Conservation (phyloP, 768 basidiomycete genomes). For the Daedaleopsis sinensis region DNA sequence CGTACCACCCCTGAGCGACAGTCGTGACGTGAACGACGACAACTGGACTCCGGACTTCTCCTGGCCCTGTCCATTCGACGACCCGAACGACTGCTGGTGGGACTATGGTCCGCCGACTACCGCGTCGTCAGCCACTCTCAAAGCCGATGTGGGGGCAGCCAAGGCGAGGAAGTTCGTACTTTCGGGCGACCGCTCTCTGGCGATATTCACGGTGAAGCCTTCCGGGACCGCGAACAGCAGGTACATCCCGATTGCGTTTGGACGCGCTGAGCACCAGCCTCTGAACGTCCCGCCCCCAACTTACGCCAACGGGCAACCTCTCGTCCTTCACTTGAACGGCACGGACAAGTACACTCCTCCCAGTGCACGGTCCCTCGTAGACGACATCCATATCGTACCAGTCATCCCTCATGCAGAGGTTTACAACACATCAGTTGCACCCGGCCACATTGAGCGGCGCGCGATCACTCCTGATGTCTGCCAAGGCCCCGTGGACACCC, state of each 20-base stretch:
- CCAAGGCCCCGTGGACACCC: neutral
- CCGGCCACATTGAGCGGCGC: neutral
- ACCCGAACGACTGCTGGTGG: slow-evolving; percentile 5
- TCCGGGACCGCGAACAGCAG: neutral
- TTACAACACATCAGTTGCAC: neutral
- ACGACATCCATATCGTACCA: neutral
- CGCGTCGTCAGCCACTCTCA: neutral
- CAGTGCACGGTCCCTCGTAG: neutral
- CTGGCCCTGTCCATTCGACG: slow-evolving; percentile 9
- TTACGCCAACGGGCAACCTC: slow-evolving; percentile 1
- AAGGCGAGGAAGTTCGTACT: neutral
- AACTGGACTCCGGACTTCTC: slow-evolving; percentile 4
- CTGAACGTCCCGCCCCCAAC: slow-evolving; percentile 7
- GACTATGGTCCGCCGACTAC: neutral
- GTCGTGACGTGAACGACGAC: slow-evolving; percentile 1
- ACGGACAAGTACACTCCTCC: neutral
- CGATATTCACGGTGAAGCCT: neutral
- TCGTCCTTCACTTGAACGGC: neutral
- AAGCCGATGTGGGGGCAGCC: neutral
- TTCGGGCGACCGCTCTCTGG: neutral
- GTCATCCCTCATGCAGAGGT: neutral
- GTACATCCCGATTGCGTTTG: neutral
- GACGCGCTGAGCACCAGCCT: slow-evolving; percentile 1
- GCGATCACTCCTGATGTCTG: neutral
- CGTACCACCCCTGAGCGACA: neutral